A percentile compares a stretch with the other conserved stretches of the same genome.
Conservation (phyloP, 2,329 filamentous ascomycete species). For the Penicillium sp. region DNA sequence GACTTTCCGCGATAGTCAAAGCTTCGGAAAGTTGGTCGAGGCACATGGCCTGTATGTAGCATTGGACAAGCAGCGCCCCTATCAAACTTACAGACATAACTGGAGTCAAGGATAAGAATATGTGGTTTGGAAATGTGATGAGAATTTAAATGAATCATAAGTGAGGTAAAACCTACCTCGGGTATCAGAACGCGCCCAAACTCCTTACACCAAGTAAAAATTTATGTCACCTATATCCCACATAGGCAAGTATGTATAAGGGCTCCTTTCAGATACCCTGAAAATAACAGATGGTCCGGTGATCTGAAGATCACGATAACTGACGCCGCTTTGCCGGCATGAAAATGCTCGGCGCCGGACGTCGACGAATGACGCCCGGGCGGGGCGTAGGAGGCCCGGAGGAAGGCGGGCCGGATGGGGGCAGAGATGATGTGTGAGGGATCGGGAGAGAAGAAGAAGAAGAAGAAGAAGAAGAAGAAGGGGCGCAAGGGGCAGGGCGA, state of each 20-base stretch:
- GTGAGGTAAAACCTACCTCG: conserved; percentile 1
- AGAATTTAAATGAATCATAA: neutral
- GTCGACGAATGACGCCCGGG: conserved; percentile 22
- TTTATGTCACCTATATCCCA: neutral
- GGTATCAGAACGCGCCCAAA: neutral
- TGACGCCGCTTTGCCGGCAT: conserved; percentile 27
- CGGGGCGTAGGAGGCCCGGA: conserved; percentile 12
- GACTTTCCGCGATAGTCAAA: neutral
- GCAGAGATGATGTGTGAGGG: neutral
- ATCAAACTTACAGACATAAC: neutral
- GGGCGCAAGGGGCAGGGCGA: neutral
- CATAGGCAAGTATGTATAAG: neutral
- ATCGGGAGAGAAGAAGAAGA: neutral
- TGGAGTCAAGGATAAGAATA: neutral
- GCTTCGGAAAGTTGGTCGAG: neutral
- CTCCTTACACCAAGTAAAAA: neutral
- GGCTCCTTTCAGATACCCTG: neutral
- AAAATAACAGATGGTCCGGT: neutral
- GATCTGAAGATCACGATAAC: conserved; percentile 11
- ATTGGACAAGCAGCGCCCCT: neutral
- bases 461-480: neutral
- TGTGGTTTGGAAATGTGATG: neutral
- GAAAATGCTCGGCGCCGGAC: conserved; percentile 26
- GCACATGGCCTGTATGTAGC: neutral
- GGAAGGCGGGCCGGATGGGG: neutral